Base-by-base conservation (phyloP, 1,139 yeast genomes). In the Geotrichum candidum region DNA sequence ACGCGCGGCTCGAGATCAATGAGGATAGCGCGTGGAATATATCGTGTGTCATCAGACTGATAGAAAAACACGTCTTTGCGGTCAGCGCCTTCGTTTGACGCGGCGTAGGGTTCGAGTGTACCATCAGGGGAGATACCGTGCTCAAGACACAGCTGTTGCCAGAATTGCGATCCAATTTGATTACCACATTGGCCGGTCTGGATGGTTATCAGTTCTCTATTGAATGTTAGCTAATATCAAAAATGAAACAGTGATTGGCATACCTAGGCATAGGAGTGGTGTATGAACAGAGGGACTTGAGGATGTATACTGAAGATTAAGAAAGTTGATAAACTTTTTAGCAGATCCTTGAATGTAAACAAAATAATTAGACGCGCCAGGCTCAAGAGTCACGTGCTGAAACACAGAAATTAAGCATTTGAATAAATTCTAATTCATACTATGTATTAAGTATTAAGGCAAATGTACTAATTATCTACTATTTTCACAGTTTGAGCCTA, bases 141-240 rank as follows among this genome's bases (percentile, higher is more conserved):
- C 70, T 94, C 99, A 51, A 79, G 75, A 57, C 96, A 90, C 62
- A 94, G 76, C 74, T 91, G 97, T 58, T 85, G 82, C 99, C 99
- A 94, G 73, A 92, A 94, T 72, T 89, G 89, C 61, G 89, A 84
- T 25, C 98, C 98, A 0, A 94, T 87, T 73, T 94, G 99, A 74
- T 94, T 94, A 60, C 99, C 99, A 76, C 99, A 95, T 76, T 94
- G 99, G 38, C 97, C 88, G 2, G 84, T 84, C 67, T 86, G 90
- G 25, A 86, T 74, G 1, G 91, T 84, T 60, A 85, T 80, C 48
- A 86, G 82, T 70, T 86, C 90, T 54, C 74, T 63, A 53, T 4
- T 22, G 22, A 46, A 25, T 1, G 10, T 58, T 22, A 15, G 45
- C 38, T 54, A 54, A 48, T 25, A 51, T 51, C 50, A 18, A 11